Base-by-base conservation (phyloP, 1,284 basidiomycete genomes). In the Malassezia caprae region DNA sequence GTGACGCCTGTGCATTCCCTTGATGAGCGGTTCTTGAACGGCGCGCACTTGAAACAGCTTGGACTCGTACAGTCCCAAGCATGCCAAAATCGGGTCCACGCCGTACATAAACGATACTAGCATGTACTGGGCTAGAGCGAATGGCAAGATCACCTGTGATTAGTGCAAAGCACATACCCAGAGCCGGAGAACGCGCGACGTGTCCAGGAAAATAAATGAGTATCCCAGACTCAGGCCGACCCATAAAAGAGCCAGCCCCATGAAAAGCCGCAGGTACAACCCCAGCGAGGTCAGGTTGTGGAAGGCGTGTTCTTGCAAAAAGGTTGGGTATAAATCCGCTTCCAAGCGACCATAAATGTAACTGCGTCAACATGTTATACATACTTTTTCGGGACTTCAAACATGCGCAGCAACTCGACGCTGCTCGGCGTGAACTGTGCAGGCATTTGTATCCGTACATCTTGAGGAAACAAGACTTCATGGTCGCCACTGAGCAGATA, bases 81-180 rank as follows among this genome's bases (percentile, higher is more conserved):
- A 56, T 11, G 76, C 78, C 42, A 80, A 68, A 64, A 96, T 78
- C 3, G 93, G 93, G 75, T 96, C 91, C 52, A 96, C 83, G 75
- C 93, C 89, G 77, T 98, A 98, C 76, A 91, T 88, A 71, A 94
- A 88, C 21, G 90, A 88, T 54, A 96, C 81, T 59, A 98, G 82
- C 77, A 88, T 85, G 63, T 93, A 83, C 66, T 88, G 79, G 48
- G 91, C 88, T 64, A 96, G 76, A n/a, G 85, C 80, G 76, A 94
- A 96, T 0, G 93, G 93, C 30, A 98, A 81, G 77, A 96, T 91
- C 64, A 54, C 46, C 51, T 53, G 31, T 2, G 7, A 40, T 53
- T 0, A 53, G 45, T 12, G 7, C 1, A 1, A 30, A 8, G 19
- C 11, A 47, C 51, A 26, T 47, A 96, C 91, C 83, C 91, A 96